phyloP scores from a whole-genome alignment of 2,329 filamentous ascomycete species.

The Stylonectria norvegica region DNA sequence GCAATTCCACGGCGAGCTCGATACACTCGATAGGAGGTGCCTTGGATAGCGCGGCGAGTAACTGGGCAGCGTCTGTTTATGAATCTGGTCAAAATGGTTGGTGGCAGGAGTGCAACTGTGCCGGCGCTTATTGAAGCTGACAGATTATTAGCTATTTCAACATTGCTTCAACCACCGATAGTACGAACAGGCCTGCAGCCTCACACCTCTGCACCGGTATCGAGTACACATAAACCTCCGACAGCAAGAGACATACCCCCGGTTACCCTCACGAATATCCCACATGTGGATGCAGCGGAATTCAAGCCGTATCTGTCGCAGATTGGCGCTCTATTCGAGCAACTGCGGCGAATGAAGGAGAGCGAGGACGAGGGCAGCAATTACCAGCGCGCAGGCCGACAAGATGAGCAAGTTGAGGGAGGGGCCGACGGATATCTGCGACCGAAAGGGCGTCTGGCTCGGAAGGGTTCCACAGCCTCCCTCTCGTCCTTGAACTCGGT shows the following conservation, averaged over 20 bases:
- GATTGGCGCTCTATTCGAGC: slow-evolving; percentile 84
- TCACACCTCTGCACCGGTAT: slow-evolving; percentile 65
- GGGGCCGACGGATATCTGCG: slow-evolving; percentile 45
- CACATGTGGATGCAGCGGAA: slow-evolving; percentile 71
- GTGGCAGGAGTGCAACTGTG: slow-evolving; percentile 12
- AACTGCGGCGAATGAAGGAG: slow-evolving; percentile 79
- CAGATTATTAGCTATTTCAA: slow-evolving; percentile 70
- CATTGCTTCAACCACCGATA: slow-evolving; percentile 86
- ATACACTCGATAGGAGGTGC: slow-evolving; percentile 82
- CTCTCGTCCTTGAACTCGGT: slow-evolving; percentile 49
- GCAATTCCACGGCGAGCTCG: slow-evolving; percentile 84
- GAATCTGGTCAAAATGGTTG: slow-evolving; percentile 83
- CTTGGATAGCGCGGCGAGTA: slow-evolving; percentile 64
- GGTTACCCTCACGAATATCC: slow-evolving; percentile 84
- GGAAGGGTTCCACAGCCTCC: slow-evolving; percentile 41
- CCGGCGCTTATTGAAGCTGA: slow-evolving; percentile 11
- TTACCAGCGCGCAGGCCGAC: slow-evolving; percentile 37
- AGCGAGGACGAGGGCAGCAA: slow-evolving; percentile 62
- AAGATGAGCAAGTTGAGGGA: slow-evolving; percentile 41
- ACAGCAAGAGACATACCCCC: slow-evolving; percentile 89
- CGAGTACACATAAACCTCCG: slow-evolving; percentile 76
- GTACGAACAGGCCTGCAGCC: slow-evolving; percentile 82
- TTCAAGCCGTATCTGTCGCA: slow-evolving; percentile 84
- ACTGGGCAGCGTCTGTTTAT: slow-evolving; percentile 52
- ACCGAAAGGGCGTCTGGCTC: slow-evolving; percentile 33